Conservation (phyloP, 306 rosid genomes). For the Dalbergia oliveri region DNA sequence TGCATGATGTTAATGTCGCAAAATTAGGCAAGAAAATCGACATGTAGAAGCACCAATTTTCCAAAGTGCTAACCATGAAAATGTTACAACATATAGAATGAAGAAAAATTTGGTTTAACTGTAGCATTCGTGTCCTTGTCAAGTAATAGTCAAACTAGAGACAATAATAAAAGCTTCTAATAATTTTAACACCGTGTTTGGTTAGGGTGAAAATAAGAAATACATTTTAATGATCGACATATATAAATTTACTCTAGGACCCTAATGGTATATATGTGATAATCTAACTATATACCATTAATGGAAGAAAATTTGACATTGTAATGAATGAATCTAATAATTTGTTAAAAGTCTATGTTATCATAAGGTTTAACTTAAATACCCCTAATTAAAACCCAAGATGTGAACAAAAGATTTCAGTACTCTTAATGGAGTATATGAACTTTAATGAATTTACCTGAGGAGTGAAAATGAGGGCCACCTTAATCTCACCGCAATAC, state of each 20-base stretch:
- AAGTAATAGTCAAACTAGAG: background rate
- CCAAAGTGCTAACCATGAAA: background rate
- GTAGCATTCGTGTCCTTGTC: background rate
- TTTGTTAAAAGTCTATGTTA: too few relatives aligned
- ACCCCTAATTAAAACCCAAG: background rate
- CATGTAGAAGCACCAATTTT: background rate
- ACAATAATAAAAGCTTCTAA: background rate
- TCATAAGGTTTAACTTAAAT: too few relatives aligned
- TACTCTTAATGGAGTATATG: background rate
- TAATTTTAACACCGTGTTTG: too few relatives aligned
- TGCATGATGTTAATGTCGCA: background rate
- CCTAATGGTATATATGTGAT: too few relatives aligned
- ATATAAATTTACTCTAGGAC: too few relatives aligned
- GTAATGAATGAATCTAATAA: too few relatives aligned
- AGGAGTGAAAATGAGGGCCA: conserved; percentile 41
- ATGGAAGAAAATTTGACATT: too few relatives aligned
- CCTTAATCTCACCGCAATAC: conserved; percentile 44
- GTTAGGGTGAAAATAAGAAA: too few relatives aligned
- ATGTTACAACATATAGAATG: background rate
- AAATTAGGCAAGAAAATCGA: background rate
- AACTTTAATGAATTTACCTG: conserved; percentile 32
- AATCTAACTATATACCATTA: too few relatives aligned
- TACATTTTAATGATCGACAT: too few relatives aligned
- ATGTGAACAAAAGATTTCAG: background rate
- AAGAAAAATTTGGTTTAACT: background rate